Evolutionary conservation across 805 yeast genomes (phyloP).

Genomic region (Candida ipomoeae): DNA sequence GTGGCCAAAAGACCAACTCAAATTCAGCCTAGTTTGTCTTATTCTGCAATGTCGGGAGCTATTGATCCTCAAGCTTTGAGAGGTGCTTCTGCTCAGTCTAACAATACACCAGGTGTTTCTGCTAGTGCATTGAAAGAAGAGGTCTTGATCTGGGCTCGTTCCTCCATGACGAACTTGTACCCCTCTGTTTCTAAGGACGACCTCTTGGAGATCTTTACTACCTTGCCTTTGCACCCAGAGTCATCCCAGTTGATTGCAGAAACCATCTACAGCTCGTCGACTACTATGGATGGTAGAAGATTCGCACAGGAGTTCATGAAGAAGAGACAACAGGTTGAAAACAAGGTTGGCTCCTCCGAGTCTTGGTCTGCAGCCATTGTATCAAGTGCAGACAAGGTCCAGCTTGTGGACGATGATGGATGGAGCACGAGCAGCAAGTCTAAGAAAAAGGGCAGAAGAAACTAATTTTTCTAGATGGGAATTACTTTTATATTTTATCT

Average conservation of each 20-base stretch:
- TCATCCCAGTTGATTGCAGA: constrained; percentile 86
- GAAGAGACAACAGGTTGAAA: constrained; percentile 71
- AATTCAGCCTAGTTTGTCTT: constrained; percentile 10
- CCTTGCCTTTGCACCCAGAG: constrained; percentile 72
- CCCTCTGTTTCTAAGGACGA: constrained; percentile 75
- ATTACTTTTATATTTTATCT: neutral
- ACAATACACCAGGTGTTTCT: constrained; percentile 18
- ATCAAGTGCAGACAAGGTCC: constrained; percentile 36
- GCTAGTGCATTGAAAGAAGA: constrained; percentile 43
- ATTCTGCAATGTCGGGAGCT: constrained; percentile 20
- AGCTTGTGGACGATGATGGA: constrained; percentile 42
- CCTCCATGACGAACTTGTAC: constrained; percentile 62
- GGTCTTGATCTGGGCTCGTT: constrained; percentile 68
- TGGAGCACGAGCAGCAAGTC: constrained; percentile 42
- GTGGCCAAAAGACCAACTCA: constrained; percentile 22
- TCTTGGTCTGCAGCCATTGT: constrained; percentile 73
- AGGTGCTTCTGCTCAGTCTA: constrained; percentile 33
- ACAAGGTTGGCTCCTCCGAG: constrained; percentile 39
- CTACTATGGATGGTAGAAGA: constrained; percentile 90
- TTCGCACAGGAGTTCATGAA: constrained; percentile 88
- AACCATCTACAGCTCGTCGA: constrained; percentile 81
- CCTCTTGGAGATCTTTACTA: constrained; percentile 71
- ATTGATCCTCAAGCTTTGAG: constrained; percentile 35
- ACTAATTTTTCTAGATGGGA: neutral
- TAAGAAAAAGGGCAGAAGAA: constrained; percentile 36